Conservation (phyloP, 2,329 filamentous ascomycete species). For the Monosporascus sp. region DNA sequence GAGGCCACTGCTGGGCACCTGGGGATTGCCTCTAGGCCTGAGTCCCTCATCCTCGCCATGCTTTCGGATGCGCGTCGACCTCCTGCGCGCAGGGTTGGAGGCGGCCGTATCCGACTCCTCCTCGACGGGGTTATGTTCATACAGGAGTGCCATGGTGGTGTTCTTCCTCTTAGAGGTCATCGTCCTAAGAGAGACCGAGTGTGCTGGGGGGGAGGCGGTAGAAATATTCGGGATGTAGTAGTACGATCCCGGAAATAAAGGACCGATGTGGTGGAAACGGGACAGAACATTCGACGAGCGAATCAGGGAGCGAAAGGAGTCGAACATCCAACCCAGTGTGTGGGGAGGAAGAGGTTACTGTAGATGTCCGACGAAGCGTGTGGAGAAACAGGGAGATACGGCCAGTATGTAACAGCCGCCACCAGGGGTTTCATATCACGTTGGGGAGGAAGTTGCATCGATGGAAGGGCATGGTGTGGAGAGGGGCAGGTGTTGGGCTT, state of each 20-base stretch:
- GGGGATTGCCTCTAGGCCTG: background rate
- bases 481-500: too few relatives aligned
- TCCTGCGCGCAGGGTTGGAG: slow-evolving; percentile 5
- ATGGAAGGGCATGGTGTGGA: background rate
- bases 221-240: slow-evolving; percentile 10
- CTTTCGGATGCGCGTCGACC: slow-evolving; percentile 17
- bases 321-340: slow-evolving; percentile 14
- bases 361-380: background rate
- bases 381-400: background rate
- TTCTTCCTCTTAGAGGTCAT: slow-evolving; percentile 39
- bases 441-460: background rate
- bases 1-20: background rate
- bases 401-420: background rate
- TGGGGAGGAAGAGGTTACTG: background rate
- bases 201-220: background rate
- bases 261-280: slow-evolving; percentile 2
- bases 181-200: slow-evolving; percentile 2
- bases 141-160: slow-evolving; percentile 13
- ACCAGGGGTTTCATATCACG: background rate
- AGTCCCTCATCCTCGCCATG: background rate
- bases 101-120: slow-evolving; percentile 1
- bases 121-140: slow-evolving; percentile 1
- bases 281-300: slow-evolving; percentile 8
- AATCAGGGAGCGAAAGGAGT: slow-evolving; percentile 11
- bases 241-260: slow-evolving; percentile 9